Base-by-base conservation (phyloP, 495 filamentous ascomycete genomes). In the Eremomyces bilateralis region DNA sequence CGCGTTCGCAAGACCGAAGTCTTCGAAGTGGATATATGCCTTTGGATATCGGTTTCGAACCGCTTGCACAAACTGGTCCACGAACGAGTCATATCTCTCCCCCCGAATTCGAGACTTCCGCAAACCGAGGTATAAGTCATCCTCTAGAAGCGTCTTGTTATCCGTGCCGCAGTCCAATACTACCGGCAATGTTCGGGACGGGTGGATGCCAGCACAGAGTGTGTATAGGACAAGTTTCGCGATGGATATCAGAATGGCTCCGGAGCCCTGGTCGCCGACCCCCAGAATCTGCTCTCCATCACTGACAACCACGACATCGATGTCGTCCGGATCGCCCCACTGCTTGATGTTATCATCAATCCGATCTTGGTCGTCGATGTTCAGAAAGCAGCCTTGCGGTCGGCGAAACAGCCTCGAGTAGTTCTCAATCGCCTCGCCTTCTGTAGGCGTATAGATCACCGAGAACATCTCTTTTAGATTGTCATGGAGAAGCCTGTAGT, bases 201-300 rank as follows among this genome's bases (percentile, higher is more conserved):
- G 80, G 50, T 88, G 75, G 21, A 92, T 75, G 1, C 82, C 83
- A 22, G 75, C 81, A 52, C 83, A 91, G 0, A 85, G 49, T 0
- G 83, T 88, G 22, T 77, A 82, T 21, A 91, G 57, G 4, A 73
- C 73, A 11, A 91, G 57, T 47, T 92, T 92, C 2, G 82, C 82
- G 1, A 80, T 62, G 2, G 75, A 80, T 34, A 92, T 92, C 12
- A 88, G 56, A 34, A 93, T 79, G 4, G 73, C 80, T 11, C 83
- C 83, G 3, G 80, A 76, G n/a, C 83, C 82, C 52, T 91, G 82
- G 47, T 91, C 82, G 2, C 82, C 83, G 36, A 92, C 85, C 0
- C 82, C 82, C 4, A 91, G 64, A 37, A 92, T 90, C 56, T 72
- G 64, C 42, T 76, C 71, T 4, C 71, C 68, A 60, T 84, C 81